phyloP scores from a whole-genome alignment of 176 grass and related monocot species.

The Aegilops tauschii region DNA sequence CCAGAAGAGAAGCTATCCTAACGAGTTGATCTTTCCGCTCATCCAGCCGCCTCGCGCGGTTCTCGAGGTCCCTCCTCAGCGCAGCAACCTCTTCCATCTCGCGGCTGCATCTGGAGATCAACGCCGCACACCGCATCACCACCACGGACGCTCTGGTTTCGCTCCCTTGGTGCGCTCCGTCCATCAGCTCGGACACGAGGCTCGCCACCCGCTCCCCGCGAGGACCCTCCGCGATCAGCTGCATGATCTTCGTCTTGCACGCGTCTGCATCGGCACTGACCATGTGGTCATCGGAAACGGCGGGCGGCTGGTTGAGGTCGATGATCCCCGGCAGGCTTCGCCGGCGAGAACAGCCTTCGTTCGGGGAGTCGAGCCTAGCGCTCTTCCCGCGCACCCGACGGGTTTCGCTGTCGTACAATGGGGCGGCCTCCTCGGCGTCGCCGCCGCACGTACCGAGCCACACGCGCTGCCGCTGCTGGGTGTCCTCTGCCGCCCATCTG shows the following conservation, averaged over 20 bases:
- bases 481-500: conserved; percentile 65
- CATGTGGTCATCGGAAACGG: background rate
- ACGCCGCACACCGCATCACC: background rate
- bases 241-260: background rate
- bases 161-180: background rate
- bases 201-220: conserved; percentile 5
- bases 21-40: background rate
- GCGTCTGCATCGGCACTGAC: background rate
- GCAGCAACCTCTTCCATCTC: conserved; percentile 12
- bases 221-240: background rate
- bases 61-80: conserved; percentile 23
- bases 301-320: conserved; percentile 41
- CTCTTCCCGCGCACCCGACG: conserved; percentile 58
- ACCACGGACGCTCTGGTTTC: background rate
- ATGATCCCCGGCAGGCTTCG: background rate
- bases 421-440: conserved; percentile 60
- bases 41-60: conserved; percentile 4
- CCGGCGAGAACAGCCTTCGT: conserved; percentile 21
- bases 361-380: conserved; percentile 73
- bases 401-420: conserved; percentile 62
- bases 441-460: conserved; percentile 79
- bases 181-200: background rate
- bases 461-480: conserved; percentile 42
- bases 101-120: background rate
- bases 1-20: background rate